phyloP scores from a whole-genome alignment of 2,329 filamentous ascomycete genomes.

The Talaromyces rugulosus region DNA sequence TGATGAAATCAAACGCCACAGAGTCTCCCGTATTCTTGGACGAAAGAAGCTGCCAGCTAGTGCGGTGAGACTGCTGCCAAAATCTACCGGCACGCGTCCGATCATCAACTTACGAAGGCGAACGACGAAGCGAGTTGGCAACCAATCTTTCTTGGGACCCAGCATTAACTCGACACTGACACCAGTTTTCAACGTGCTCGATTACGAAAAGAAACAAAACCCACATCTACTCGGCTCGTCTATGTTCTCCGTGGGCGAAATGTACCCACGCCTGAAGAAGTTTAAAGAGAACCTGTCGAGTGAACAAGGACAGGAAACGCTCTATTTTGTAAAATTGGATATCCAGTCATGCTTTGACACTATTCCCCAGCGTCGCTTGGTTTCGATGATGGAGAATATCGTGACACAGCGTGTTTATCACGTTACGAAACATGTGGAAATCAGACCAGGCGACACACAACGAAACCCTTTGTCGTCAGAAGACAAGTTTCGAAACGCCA shows the following conservation, averaged over 20 bases:
- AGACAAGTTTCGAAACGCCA: conserved; percentile 13
- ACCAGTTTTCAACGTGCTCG: conserved; percentile 72
- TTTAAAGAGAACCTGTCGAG: conserved; percentile 53
- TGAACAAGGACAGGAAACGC: conserved; percentile 16
- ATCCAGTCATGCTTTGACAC: conserved; percentile 92
- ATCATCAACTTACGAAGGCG: conserved; percentile 81
- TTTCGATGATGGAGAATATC: conserved; percentile 60
- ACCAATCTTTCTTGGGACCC: conserved; percentile 47
- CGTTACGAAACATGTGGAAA: conserved; percentile 69
- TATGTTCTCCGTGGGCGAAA: conserved; percentile 74
- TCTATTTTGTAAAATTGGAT: conserved; percentile 92
- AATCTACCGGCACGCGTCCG: conserved; percentile 68
- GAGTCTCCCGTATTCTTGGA: conserved; percentile 56
- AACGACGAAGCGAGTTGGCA: conserved; percentile 46
- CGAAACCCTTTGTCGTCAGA: conserved; percentile 17
- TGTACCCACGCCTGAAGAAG: conserved; percentile 66
- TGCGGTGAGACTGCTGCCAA: conserved; percentile 77
- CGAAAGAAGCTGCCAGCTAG: conserved; percentile 68
- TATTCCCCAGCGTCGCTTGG: conserved; percentile 74
- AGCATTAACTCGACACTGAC: conserved; percentile 68
- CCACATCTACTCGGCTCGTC: conserved; percentile 68
- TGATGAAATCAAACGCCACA: conserved; percentile 63
- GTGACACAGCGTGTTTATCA: conserved; percentile 61
- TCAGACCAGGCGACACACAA: conserved; percentile 48
- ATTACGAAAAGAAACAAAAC: conserved; percentile 63